phyloP scores from a whole-genome alignment of 2,329 filamentous ascomycete species.

The Alternaria angustiovoidea region DNA sequence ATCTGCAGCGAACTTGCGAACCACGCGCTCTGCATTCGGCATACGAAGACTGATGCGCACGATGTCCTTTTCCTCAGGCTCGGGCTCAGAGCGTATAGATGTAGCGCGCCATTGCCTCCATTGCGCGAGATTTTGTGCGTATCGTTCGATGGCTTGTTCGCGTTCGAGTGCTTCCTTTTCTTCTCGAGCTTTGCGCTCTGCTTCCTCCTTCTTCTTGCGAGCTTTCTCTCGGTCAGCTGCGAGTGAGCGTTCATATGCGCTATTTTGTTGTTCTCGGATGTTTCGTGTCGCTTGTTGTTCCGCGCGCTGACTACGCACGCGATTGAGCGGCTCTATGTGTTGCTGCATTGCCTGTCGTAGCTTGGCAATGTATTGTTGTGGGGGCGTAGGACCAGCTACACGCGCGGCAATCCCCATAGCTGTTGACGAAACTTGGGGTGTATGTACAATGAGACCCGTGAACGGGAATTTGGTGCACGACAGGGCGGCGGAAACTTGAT shows the following conservation, averaged over 20 bases:
- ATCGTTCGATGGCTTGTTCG: conserved; percentile 67
- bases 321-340: conserved; percentile 77
- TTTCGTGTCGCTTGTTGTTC: conserved; percentile 83
- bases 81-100: conserved; percentile 73
- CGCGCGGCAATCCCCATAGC: conserved; percentile 91
- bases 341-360: conserved; percentile 76
- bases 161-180: conserved; percentile 73
- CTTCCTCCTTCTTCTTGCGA: conserved; percentile 77
- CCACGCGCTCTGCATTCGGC: conserved; percentile 74
- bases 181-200: conserved; percentile 66
- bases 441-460: conserved; percentile 84
- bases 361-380: conserved; percentile 77
- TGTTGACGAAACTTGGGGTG: conserved; percentile 81
- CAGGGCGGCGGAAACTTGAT: conserved; percentile 87
- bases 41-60: conserved; percentile 74
- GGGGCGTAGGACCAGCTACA: conserved; percentile 74
- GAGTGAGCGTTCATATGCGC: conserved; percentile 89
- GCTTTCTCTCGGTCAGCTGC: conserved; percentile 88
- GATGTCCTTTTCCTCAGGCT: conserved; percentile 68
- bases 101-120: conserved; percentile 84
- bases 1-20: conserved; percentile 75
- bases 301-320: conserved; percentile 76
- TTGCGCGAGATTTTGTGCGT: conserved; percentile 64
- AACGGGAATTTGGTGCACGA: conserved; percentile 94
- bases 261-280: conserved; percentile 87